Percentiles rank a stretch among this genome's conserved stretches.
These are phyloP conservation scores for Ceratocystis eucalypticola DNA, from an alignment of 2,329 filamentous ascomycete species.

Conservation along the genomic window DNA sequence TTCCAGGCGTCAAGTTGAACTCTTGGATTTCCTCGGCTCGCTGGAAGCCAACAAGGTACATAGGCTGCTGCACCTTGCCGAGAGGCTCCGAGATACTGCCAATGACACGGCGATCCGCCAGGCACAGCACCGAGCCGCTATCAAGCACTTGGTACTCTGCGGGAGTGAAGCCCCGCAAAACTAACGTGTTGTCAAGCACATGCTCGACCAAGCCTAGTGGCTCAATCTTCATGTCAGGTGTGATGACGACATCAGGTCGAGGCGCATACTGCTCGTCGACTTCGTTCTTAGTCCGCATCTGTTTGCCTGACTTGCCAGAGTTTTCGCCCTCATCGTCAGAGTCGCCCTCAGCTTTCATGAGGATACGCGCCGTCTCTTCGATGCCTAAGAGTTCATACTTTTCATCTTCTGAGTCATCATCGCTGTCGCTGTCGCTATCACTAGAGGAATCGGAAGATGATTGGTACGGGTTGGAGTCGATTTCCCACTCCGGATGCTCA, in stretches of 20 bases:
- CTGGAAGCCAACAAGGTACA: constrained; percentile 71
- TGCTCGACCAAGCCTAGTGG: constrained; percentile 63
- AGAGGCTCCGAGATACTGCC: constrained; percentile 76
- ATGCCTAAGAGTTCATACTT: constrained; percentile 62
- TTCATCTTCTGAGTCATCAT: constrained; percentile 43
- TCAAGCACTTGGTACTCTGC: constrained; percentile 80
- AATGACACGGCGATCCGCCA: constrained; percentile 58
- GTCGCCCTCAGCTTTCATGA: constrained; percentile 71
- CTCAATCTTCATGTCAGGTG: constrained; percentile 60
- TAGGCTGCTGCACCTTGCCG: constrained; percentile 70
- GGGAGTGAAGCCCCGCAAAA: constrained; percentile 65
- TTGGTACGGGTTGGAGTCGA: constrained; percentile 62
- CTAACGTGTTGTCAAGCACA: constrained; percentile 62
- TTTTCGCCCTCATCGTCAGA: constrained; percentile 57
- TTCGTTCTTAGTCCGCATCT: constrained; percentile 75
- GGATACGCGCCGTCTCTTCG: constrained; percentile 67
- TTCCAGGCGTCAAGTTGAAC: constrained; percentile 53
- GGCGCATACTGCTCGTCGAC: constrained; percentile 47
- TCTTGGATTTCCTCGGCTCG: constrained; percentile 53
- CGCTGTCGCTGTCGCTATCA: constrained; percentile 48
- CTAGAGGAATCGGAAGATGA: constrained; percentile 50
- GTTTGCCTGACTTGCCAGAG: constrained; percentile 26
- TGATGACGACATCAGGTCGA: constrained; percentile 68
- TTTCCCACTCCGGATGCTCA: constrained; percentile 67
- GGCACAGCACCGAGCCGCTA: constrained; percentile 69